Evolutionary conservation across 1,139 yeast genomes (phyloP).

Genomic region (Scheffersomyces parashehatae): DNA sequence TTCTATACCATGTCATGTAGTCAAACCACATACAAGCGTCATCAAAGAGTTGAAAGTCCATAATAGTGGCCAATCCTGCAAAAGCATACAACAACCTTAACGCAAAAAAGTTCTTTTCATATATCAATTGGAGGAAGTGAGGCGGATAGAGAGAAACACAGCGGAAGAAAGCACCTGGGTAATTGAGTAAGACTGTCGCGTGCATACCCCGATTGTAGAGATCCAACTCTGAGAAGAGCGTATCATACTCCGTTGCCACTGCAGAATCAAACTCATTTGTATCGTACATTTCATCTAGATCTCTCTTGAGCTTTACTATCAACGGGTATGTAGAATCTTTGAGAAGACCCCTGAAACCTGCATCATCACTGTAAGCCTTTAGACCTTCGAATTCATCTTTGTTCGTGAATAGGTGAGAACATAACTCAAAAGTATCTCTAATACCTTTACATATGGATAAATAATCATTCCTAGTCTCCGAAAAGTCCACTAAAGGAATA

Average conservation of each 20-base stretch:
- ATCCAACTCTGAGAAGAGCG: slow-evolving; percentile 10
- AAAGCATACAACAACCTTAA: slow-evolving; percentile 26
- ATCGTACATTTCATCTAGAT: slow-evolving; percentile 7
- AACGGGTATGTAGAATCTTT: slow-evolving; percentile 16
- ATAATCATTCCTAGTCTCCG: slow-evolving; percentile 17
- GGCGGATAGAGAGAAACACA: slow-evolving; percentile 25
- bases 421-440: slow-evolving; percentile 7
- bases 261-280: slow-evolving; percentile 9
- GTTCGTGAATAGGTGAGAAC: slow-evolving; percentile 3
- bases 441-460: slow-evolving; percentile 22
- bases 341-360: not conserved
- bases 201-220: slow-evolving; percentile 15
- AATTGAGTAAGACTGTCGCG: slow-evolving; percentile 1
- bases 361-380: slow-evolving; percentile 5
- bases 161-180: slow-evolving; percentile 23
- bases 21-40: slow-evolving; percentile 28
- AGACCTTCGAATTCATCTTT: slow-evolving; percentile 6
- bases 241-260: slow-evolving; percentile 7
- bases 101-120: slow-evolving; percentile 22
- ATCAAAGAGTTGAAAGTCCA: slow-evolving; percentile 21
- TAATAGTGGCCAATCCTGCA: slow-evolving; percentile 18
- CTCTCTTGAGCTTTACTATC: slow-evolving; percentile 13
- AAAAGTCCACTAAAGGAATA: slow-evolving; percentile 30
- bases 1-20: slow-evolving; percentile 25
- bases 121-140: slow-evolving; percentile 19